A percentile compares a stretch with the other conserved stretches of the same genome.
Evolutionary conservation across 805 yeast genomes (phyloP).

Genomic region (Hyphopichia homilentoma): DNA sequence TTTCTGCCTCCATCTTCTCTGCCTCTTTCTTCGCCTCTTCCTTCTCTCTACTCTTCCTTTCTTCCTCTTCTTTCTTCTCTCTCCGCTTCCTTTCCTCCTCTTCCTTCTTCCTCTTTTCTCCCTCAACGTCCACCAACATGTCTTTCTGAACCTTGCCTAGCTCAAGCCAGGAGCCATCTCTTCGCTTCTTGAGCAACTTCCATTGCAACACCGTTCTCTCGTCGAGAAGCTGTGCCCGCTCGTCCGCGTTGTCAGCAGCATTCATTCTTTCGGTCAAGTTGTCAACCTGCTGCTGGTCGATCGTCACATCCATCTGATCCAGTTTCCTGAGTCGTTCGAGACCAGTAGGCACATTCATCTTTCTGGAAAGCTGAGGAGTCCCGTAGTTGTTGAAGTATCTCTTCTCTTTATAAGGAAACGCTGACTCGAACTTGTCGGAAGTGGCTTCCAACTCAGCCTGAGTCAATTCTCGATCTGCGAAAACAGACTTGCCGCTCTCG

Average conservation of each 20-base stretch:
- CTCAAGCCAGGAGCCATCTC: constrained; percentile 24
- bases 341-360: constrained; percentile 34
- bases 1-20: constrained; percentile 3
- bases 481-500: constrained; percentile 24
- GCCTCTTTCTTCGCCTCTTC: constrained; percentile 4
- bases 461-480: constrained; percentile 20
- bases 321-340: constrained; percentile 14
- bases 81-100: constrained; percentile 5
- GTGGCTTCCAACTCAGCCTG: constrained; percentile 18
- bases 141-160: no score
- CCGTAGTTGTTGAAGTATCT: constrained; percentile 38
- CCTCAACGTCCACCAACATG: not conserved
- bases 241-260: constrained; percentile 4
- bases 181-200: constrained; percentile 24
- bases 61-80: constrained; percentile 5
- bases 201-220: constrained; percentile 27
- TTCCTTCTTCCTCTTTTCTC: constrained; percentile 3
- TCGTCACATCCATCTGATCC: constrained; percentile 3
- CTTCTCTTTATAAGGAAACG: constrained; percentile 28
- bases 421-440: constrained; percentile 12
- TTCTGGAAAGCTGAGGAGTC: constrained; percentile 40
- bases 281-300: constrained; percentile 6
- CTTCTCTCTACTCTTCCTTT: no score
- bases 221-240: constrained; percentile 15
- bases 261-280: constrained; percentile 10